phyloP scores from a whole-genome alignment of 148 eudicot species.

The Hydrangea macrophylla region DNA sequence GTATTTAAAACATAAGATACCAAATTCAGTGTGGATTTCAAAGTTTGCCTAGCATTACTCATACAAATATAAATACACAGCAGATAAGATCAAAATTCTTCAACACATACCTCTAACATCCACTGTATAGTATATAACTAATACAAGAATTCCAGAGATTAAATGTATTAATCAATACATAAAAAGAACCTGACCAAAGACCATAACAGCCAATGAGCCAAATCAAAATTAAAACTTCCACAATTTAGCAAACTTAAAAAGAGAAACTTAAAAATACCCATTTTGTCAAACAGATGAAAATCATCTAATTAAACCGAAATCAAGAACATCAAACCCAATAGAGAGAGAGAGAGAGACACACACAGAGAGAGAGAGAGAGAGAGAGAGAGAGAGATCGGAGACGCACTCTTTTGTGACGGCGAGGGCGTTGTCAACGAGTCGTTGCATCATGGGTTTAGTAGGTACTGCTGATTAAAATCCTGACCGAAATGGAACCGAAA shows the following conservation, averaged over 20 bases:
- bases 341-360: no score
- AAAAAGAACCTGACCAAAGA: neutral
- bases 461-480: neutral
- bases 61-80: no score
- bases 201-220: neutral
- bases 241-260: neutral
- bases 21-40: no score
- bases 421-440: constrained; percentile 61
- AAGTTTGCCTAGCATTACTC: no score
- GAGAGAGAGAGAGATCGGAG: neutral
- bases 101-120: no score
- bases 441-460: constrained; percentile 36
- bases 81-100: no score
- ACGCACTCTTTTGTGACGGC: constrained; percentile 71
- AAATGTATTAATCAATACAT: neutral
- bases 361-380: neutral
- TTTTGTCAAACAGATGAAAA: neutral
- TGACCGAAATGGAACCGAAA: neutral
- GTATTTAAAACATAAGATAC: no score
- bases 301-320: neutral
- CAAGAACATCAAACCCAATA: neutral
- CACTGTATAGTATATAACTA: no score
- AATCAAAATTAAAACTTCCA: neutral
- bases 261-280: neutral
- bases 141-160: neutral